Conservation (phyloP, 441 rosid species). For the Bruguiera hainesii region DNA sequence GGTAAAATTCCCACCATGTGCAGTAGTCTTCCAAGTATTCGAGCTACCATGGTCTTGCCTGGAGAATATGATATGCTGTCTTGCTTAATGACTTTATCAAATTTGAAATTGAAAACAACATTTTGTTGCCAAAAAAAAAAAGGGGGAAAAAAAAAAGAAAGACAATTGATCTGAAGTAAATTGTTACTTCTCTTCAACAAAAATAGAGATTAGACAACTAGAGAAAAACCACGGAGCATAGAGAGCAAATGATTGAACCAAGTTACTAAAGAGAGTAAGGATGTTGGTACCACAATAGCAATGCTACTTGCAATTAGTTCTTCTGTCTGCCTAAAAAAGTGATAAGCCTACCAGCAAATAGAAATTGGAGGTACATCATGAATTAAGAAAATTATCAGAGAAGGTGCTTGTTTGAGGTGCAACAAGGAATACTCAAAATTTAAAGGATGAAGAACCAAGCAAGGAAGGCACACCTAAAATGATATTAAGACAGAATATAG, state of each 20-base stretch:
- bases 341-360: not conserved
- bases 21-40: constrained; percentile 87
- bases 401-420: not conserved
- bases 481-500: not conserved
- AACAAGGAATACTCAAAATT: not conserved
- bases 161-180: not conserved
- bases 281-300: not conserved
- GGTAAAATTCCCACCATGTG: constrained; percentile 89
- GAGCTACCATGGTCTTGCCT: constrained; percentile 99
- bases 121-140: too few species aligned
- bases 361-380: not conserved
- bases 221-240: not conserved
- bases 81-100: not conserved
- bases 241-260: not conserved
- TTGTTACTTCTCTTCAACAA: not conserved
- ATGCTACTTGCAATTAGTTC: not conserved
- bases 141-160: not conserved
- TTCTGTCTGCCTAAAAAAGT: not conserved
- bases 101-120: not conserved
- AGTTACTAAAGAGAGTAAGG: not conserved
- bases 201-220: not conserved
- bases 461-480: not conserved
- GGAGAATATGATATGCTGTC: constrained; percentile 19
- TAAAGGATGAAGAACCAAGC: not conserved
- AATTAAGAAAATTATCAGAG: not conserved